Evolutionary conservation across 345 rosid species (phyloP), one percentile per base, ranked within the genome.

Genomic region (Gossypium stocksii): DNA sequence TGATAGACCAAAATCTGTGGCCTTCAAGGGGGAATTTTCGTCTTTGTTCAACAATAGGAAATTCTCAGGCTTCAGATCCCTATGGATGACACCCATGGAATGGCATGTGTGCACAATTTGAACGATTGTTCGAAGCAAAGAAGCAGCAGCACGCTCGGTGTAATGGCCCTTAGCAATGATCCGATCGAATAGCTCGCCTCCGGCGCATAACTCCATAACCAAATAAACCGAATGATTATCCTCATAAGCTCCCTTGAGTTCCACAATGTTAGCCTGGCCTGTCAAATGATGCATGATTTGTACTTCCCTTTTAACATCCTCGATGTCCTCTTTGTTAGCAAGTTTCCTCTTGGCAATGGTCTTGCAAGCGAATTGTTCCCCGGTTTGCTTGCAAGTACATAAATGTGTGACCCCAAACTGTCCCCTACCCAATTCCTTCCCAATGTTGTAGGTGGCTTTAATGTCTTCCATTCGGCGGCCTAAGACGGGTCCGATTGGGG

Each of bases 61-160:
- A 77, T 94, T 94, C 81, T 94, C 98, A 6, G 98, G 98, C 84
- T 94, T 94, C 78, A 94, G 94, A 76, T 94, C 98, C 46, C 98
- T 86, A 52, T 93, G 98, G 12, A 93, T 93, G 52, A 93, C 97
- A 8, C 98, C 97, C 98, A 92, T 92, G 16, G 97, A 89, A 82
- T 93, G 97, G 67, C 97, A 93, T 0, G 97, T 93, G 66, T 90
- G 97, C 9, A 94, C 67, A 46, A 94, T 92, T 78, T 94, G 93
- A 65, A 94, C 97, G 70, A 94, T 94, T 0, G 97, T 94, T 54
- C 97, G 77, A 4, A 94, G 75, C 86, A 94, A 82, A 0, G 97
- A 90, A 2, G 98, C 98, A 0, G 97, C 98, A 0, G 97, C 98
- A 15, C 94, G 86, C 79, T 94, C 98, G 0, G 97, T 87, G 64